Conservation (phyloP, 768 basidiomycete genomes). For the Tricholoma hemisulphureum region DNA sequence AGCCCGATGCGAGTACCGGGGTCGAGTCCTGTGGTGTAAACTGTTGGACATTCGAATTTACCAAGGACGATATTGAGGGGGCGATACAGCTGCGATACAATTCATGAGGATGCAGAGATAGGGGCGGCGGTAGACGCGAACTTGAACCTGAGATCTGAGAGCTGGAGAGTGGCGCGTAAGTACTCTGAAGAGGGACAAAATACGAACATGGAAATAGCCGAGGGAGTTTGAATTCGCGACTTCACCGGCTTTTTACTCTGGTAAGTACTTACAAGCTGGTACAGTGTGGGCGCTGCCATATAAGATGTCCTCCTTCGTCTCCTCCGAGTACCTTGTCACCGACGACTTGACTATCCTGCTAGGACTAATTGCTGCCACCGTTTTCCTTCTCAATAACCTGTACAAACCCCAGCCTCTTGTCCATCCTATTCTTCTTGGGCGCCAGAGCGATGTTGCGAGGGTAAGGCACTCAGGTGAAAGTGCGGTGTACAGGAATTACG, state of each 20-base stretch:
- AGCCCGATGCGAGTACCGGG: no score
- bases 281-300: no score
- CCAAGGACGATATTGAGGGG: background rate
- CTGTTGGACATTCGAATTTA: background rate
- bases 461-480: conserved; percentile 82
- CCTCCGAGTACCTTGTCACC: conserved; percentile 65
- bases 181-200: background rate
- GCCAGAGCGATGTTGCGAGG: conserved; percentile 86
- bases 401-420: conserved; percentile 84
- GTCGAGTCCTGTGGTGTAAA: background rate
- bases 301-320: conserved; percentile 38
- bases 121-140: no score
- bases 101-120: background rate
- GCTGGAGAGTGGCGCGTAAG: background rate
- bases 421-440: conserved; percentile 89
- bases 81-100: background rate
- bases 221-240: conserved; percentile 4
- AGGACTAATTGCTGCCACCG: conserved; percentile 69
- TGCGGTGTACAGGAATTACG: conserved; percentile 88
- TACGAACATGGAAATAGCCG: conserved; percentile 9
- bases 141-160: background rate
- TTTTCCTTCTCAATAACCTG: conserved; percentile 74
- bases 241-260: no score
- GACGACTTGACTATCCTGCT: conserved; percentile 80
- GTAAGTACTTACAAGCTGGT: no score